Evolutionary conservation across 2,329 filamentous ascomycete genomes (phyloP), one percentile per base, ranked within the genome.

Genomic region (Alternaria brassicicola): DNA sequence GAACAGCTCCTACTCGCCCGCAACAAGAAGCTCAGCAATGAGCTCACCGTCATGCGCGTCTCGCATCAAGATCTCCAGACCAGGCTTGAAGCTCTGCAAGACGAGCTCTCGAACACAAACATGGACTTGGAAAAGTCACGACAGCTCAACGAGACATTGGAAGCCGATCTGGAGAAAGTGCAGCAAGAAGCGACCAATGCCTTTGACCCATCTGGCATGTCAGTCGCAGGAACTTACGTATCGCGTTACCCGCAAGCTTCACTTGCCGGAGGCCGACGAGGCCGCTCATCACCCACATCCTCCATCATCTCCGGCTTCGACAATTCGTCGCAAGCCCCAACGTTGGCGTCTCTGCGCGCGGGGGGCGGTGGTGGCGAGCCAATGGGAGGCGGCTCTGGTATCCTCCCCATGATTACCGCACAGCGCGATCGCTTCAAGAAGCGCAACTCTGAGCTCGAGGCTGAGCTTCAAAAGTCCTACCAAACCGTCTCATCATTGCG

Each of bases 251-350:
- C 90, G 2, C 88, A 87, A 66, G 88, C 90, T 12, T 80, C 81
- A 3, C 83, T 80, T 57, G 69, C 63, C 3, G 73, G 74, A 15
- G 84, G 71, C 6, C 80, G 86, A 17, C 85, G 90, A 47, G 86
- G 88, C 69, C 87, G 90, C 28, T 86, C 90, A 15, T 98, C 95
- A 3, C 96, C 95, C 0, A 98, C 95, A 1, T 98, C 94, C 4
- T 98, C 94, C 19, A 98, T 99, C 70, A 98, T 99, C 69, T 97
- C 93, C 59, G 95, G 95, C n/a, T 93, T 97, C 73, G 91, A 96
- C 57, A 70, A 72, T 49, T 57, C 66, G 7, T 67, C 69, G 4
- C 69, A 70, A 47, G 70, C 57, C 59, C 53, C 62, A 17, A 82
- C 81, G 13, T 80, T 89, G 65, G 86, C 88, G 36, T 80, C 85